phyloP scores from a whole-genome alignment of 495 filamentous ascomycete genomes.

The Melanomma pulvis-pyrius region DNA sequence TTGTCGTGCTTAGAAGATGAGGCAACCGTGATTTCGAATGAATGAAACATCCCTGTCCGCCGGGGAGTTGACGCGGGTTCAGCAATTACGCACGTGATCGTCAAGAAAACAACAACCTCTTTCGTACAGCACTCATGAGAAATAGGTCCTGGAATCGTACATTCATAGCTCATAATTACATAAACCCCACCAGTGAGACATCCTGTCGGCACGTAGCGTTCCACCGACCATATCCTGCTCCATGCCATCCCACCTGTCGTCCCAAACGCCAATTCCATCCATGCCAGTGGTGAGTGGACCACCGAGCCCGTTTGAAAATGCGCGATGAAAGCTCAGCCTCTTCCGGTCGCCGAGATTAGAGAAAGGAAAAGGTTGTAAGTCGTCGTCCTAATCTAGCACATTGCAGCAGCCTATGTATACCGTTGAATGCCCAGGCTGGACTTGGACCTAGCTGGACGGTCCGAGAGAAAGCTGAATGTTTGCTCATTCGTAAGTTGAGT shows the following conservation, averaged over 20 bases:
- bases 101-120: neutral
- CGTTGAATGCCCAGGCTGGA: neutral
- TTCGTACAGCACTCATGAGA: too few species aligned
- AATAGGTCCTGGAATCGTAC: conserved; percentile 13
- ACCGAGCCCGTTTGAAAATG: neutral
- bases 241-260: neutral
- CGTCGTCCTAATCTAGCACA: neutral
- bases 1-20: neutral
- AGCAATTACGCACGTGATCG: neutral
- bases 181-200: neutral
- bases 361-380: neutral
- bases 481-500: neutral
- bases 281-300: neutral
- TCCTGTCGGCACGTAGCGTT: neutral
- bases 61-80: neutral
- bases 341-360: neutral
- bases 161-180: conserved; percentile 31
- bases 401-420: neutral
- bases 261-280: neutral
- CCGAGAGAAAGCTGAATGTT: neutral
- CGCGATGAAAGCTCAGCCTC: neutral
- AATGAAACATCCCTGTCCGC: neutral
- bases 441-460: neutral
- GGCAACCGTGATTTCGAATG: neutral
- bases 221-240: neutral